Evolutionary conservation across 1,284 basidiomycete species (phyloP), one percentile per base, ranked within the genome.

Genomic region (Mycena sp.): DNA sequence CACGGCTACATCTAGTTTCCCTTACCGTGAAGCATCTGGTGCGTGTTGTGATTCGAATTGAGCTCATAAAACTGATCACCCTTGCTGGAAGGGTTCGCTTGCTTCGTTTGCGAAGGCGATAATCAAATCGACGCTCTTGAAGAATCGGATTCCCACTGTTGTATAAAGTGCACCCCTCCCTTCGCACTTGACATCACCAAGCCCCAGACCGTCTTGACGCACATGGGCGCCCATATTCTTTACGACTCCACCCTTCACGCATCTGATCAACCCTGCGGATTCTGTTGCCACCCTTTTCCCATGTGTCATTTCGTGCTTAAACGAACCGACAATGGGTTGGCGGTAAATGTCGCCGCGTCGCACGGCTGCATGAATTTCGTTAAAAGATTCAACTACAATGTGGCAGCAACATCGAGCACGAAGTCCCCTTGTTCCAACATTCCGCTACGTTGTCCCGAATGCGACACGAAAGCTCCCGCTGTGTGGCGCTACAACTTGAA

Each of bases 391-490:
- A 56, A 55, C 7, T 73, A 75, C 51, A 44, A 49, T 16, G 48
- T 66, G 44, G 77, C 75, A 0, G 53, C 62, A 1, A 67, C 64
- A 32, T 77, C 70, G 0, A 65, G 45, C 0, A 16, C 48, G 4
- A 56, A 45, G 0, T 71, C 68, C 6, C 77, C 76, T 19, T 74
- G 71, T 29, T 71, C 72, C 1, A 78, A 77, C n/a, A n/a, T n/a
- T n/a, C n/a, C n/a, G n/a, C n/a, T n/a, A n/a, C n/a, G n/a, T n/a
- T n/a, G n/a, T n/a, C n/a, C n/a, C n/a, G n/a, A n/a, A n/a, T n/a
- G n/a, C n/a, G n/a, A n/a, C n/a, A n/a, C n/a, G n/a, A n/a, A n/a
- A n/a, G n/a, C n/a, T n/a, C n/a, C n/a, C n/a, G n/a, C n/a, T n/a
- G n/a, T n/a, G n/a, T n/a, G n/a, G n/a, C n/a, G n/a, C n/a, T n/a